These are phyloP conservation scores for Monilinia aucupariae DNA, from an alignment of 2,329 filamentous ascomycete species.

Conservation along the genomic window DNA sequence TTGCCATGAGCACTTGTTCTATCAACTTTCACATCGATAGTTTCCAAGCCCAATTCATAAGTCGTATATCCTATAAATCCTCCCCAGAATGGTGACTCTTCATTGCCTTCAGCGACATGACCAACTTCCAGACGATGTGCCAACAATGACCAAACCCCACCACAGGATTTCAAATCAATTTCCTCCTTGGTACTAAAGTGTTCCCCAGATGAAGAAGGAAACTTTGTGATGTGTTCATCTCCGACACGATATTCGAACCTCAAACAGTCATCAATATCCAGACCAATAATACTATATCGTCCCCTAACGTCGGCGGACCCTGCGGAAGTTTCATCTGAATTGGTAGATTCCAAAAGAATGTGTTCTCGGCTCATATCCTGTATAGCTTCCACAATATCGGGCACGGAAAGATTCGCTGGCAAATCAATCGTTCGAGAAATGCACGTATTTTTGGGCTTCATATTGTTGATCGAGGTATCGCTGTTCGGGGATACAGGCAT, in stretches of 20 bases:
- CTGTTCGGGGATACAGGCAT: conserved; percentile 10
- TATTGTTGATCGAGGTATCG: conserved; percentile 6
- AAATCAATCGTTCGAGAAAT: conserved; percentile 41
- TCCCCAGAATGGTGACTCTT: conserved; percentile 58
- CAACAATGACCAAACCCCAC: conserved; percentile 34
- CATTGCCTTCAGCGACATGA: conserved; percentile 35
- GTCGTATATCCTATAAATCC: conserved; percentile 64
- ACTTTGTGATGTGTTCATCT: conserved; percentile 33
- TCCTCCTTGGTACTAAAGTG: not conserved
- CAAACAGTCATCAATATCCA: conserved; percentile 53
- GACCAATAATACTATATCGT: conserved; percentile 67
- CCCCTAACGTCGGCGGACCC: conserved; percentile 49
- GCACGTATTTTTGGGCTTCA: conserved; percentile 35
- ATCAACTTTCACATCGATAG: conserved; percentile 39
- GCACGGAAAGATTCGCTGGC: conserved; percentile 44
- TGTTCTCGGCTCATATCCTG: conserved; percentile 38
- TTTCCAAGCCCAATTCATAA: conserved; percentile 60
- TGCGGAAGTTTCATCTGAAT: conserved; percentile 43
- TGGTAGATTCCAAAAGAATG: conserved; percentile 57
- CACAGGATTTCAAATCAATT: conserved; percentile 22
- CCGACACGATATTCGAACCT: conserved; percentile 54
- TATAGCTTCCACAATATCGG: conserved; percentile 48
- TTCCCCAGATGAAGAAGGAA: conserved; percentile 12
- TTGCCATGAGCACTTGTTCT: conserved; percentile 20
- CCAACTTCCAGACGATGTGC: conserved; percentile 39